Evolutionary conservation across 306 rosid genomes (phyloP).

Genomic region (Quercus alba): DNA sequence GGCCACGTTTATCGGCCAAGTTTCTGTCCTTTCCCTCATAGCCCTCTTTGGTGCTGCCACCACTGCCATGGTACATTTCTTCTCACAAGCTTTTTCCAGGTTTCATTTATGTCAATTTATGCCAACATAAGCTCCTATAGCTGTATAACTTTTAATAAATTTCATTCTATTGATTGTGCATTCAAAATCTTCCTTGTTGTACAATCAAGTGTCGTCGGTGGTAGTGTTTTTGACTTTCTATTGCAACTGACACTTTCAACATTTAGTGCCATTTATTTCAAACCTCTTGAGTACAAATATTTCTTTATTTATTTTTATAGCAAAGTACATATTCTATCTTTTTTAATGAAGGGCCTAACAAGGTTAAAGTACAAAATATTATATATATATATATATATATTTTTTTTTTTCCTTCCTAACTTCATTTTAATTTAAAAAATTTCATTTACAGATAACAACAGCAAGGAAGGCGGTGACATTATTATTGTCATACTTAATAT

Average conservation of each 20-base stretch:
- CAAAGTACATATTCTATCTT: too few relatives aligned
- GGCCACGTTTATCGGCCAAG: constrained; percentile 92
- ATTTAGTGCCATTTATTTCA: too few relatives aligned
- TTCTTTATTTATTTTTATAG: too few relatives aligned
- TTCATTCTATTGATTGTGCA: neutral
- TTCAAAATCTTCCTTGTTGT: neutral
- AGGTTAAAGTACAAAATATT: too few relatives aligned
- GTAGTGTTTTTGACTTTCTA: neutral
- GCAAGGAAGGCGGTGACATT: constrained; percentile 94
- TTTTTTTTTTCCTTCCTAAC: neutral
- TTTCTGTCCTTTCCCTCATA: constrained; percentile 91
- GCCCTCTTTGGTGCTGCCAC: constrained; percentile 95
- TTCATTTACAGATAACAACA: constrained; percentile 68
- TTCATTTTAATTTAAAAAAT: constrained; percentile 3
- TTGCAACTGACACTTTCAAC: neutral
- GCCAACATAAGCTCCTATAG: neutral
- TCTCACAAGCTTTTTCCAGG: constrained; percentile 19
- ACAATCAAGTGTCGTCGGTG: neutral
- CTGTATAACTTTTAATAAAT: neutral
- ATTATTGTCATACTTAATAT: constrained; percentile 79
- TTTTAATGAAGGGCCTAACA: too few relatives aligned
- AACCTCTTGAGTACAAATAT: too few relatives aligned
- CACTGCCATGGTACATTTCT: constrained; percentile 77
- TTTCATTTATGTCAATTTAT: constrained; percentile 25
- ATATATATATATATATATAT: too few relatives aligned